These are phyloP conservation scores for Alternaria hordeiaustralica DNA, from an alignment of 2,329 filamentous ascomycete species.

Conservation along the genomic window DNA sequence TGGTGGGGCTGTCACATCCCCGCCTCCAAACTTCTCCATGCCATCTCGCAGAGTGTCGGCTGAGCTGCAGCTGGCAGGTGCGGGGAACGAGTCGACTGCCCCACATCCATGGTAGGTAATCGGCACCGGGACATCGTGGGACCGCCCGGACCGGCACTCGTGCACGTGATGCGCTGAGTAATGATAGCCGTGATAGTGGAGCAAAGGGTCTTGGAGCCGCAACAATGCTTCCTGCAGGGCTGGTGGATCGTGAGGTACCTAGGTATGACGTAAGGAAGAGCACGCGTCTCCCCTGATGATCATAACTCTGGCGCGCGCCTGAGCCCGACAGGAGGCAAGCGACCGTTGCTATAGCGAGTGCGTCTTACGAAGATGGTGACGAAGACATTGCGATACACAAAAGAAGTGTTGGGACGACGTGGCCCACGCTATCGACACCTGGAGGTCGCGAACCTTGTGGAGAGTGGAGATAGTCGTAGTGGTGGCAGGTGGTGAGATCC, in stretches of 20 bases:
- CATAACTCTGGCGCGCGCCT: not conserved
- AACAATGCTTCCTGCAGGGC: not conserved
- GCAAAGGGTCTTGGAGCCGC: not conserved
- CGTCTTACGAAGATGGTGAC: slow-evolving; percentile 5
- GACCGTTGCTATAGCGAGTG: not conserved
- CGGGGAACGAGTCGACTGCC: slow-evolving; percentile 23
- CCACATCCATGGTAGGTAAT: slow-evolving; percentile 15
- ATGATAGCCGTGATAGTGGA: not conserved
- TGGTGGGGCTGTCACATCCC: slow-evolving; percentile 26
- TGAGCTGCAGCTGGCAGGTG: slow-evolving; percentile 16
- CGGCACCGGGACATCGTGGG: slow-evolving; percentile 14
- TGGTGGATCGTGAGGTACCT: not conserved
- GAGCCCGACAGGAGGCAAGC: not conserved
- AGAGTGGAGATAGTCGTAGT: not conserved
- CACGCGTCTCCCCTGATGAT: slow-evolving; percentile 1
- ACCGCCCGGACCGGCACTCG: not conserved
- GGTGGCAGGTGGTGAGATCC: not conserved
- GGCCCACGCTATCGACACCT: not conserved
- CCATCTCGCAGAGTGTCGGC: slow-evolving; percentile 1
- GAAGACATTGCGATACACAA: not conserved
- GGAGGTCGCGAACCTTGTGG: not conserved
- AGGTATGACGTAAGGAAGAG: not conserved
- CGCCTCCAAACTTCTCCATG: slow-evolving; percentile 18
- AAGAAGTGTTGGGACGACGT: not conserved
- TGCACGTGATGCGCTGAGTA: slow-evolving; percentile 15